A percentile compares a stretch with the other conserved stretches of the same genome.
phyloP scores from a whole-genome alignment of 2,329 filamentous ascomycete genomes.

The Xylaria arbuscula region DNA sequence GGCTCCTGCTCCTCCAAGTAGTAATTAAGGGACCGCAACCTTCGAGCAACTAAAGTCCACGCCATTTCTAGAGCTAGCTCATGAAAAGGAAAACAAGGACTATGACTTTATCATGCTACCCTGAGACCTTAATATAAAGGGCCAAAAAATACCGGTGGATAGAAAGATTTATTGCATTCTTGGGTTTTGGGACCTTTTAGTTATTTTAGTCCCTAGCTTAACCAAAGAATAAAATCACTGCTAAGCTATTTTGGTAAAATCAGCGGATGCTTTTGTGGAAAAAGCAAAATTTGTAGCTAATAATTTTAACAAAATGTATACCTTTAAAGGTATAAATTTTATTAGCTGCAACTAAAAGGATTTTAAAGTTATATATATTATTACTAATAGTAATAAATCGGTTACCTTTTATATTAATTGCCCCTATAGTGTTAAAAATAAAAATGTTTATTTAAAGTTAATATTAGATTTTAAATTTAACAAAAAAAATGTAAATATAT shows the following conservation, averaged over 20 bases:
- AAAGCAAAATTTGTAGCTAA: slow-evolving; percentile 3
- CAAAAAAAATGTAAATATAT: no score
- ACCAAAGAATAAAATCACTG: background rate
- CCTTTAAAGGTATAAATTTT: background rate
- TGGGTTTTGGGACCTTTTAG: background rate
- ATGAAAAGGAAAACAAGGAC: background rate
- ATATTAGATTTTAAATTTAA: background rate
- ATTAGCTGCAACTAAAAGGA: background rate
- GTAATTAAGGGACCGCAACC: background rate
- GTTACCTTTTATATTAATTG: slow-evolving; percentile 1
- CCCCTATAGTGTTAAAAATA: background rate
- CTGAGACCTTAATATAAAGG: background rate
- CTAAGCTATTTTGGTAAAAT: background rate
- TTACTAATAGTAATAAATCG: background rate
- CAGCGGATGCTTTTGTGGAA: background rate
- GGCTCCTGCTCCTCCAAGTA: background rate
- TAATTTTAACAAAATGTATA: slow-evolving; percentile 2
- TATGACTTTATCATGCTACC: background rate
- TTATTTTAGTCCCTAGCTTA: background rate
- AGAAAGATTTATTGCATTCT: background rate
- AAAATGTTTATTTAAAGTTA: slow-evolving; percentile 1
- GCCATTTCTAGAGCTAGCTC: background rate
- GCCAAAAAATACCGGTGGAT: background rate
- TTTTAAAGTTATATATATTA: slow-evolving; percentile 7
- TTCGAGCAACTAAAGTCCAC: background rate